Evolutionary conservation across 2,329 filamentous ascomycete species (phyloP).

Genomic region (Aspergillus clavatus): DNA sequence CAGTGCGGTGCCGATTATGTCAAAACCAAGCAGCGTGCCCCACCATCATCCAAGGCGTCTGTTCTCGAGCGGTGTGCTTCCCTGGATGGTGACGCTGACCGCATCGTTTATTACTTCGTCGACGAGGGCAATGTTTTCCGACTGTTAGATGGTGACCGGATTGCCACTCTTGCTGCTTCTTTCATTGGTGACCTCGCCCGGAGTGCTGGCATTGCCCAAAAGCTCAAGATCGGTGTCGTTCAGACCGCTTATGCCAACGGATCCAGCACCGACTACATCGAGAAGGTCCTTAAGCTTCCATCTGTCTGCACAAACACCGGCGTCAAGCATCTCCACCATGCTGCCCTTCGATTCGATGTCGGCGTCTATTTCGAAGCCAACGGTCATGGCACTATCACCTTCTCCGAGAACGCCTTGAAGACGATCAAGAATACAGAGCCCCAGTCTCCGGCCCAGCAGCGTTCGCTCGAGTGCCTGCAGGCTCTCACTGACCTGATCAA

Average conservation of each 20-base stretch:
- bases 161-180: constrained; percentile 86
- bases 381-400: constrained; percentile 93
- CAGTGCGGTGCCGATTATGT: constrained; percentile 94
- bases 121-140: constrained; percentile 79
- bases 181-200: constrained; percentile 88
- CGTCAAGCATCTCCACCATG: constrained; percentile 96
- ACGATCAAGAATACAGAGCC: constrained; percentile 75
- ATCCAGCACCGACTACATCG: constrained; percentile 85
- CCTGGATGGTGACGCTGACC: constrained; percentile 91
- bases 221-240: constrained; percentile 86
- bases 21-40: constrained; percentile 92
- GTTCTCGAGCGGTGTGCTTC: constrained; percentile 79
- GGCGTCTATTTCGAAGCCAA: constrained; percentile 99
- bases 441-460: constrained; percentile 85
- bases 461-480: constrained; percentile 76
- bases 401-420: constrained; percentile 77
- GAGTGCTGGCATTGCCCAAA: constrained; percentile 70
- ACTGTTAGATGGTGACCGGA: constrained; percentile 93
- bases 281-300: constrained; percentile 79
- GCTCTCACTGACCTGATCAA: constrained; percentile 91
- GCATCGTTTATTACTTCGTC: constrained; percentile 90
- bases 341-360: constrained; percentile 89
- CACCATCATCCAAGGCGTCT: constrained; percentile 72
- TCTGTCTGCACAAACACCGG: constrained; percentile 92
- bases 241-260: constrained; percentile 98